Evolutionary conservation across 73 alveolate genomes (phyloP).

Genomic region (Blepharisma japonicum): DNA sequence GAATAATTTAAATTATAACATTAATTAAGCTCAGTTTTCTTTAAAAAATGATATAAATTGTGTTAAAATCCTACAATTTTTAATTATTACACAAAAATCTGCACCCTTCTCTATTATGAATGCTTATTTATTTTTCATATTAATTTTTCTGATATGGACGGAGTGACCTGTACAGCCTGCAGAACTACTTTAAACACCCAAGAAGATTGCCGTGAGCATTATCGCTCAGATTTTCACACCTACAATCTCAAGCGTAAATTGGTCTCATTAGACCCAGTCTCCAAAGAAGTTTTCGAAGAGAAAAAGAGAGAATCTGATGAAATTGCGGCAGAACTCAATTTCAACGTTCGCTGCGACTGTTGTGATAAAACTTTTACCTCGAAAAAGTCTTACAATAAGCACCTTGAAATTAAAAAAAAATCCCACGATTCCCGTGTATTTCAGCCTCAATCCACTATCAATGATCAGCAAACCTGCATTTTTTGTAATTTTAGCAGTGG

Average conservation of each 20-base stretch:
- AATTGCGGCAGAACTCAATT: neutral
- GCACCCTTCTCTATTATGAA: no score
- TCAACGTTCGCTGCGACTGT: slow-evolving; percentile 16
- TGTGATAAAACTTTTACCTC: slow-evolving; percentile 12
- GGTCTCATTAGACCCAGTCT: slow-evolving; percentile 55
- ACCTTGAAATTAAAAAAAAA: neutral
- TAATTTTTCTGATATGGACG: slow-evolving; percentile 5
- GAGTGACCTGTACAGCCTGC: slow-evolving; percentile 56
- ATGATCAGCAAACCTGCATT: slow-evolving; percentile 34
- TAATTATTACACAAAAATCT: no score
- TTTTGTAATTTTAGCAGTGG: slow-evolving; percentile 50
- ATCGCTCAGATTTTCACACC: slow-evolving; percentile 52
- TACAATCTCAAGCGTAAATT: slow-evolving; percentile 55
- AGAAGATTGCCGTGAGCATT: slow-evolving; percentile 42
- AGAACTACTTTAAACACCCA: slow-evolving; percentile 33
- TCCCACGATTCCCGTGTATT: neutral
- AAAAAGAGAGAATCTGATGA: slow-evolving; percentile 31
- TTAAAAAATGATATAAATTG: no score
- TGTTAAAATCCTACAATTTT: no score
- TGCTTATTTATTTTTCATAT: no score
- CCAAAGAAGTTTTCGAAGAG: slow-evolving; percentile 39
- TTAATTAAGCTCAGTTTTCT: no score
- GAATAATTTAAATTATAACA: no score
- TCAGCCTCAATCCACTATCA: neutral
- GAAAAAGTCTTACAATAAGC: neutral